Evolutionary conservation across 371 early-diverging fungal species (phyloP).

Genomic region (Rhizopus arrhizus): DNA sequence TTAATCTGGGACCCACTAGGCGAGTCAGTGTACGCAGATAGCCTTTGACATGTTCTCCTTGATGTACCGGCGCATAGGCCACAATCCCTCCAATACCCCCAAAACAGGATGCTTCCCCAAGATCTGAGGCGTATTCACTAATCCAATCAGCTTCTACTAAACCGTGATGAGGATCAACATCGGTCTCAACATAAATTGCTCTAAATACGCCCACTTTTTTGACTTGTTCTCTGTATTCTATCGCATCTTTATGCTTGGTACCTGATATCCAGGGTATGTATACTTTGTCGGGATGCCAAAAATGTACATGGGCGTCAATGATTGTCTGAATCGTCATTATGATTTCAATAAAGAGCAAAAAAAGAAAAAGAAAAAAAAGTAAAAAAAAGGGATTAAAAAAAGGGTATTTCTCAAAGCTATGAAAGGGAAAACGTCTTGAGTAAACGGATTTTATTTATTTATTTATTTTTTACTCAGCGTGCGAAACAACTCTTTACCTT

Average conservation of each 20-base stretch:
- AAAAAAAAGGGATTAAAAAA: not conserved
- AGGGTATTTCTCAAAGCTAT: too few species aligned
- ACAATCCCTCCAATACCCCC: slow-evolving; percentile 48
- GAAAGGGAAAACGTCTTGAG: too few species aligned
- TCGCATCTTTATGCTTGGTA: slow-evolving; percentile 27
- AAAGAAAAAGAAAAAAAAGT: not conserved
- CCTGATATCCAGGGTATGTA: slow-evolving; percentile 38
- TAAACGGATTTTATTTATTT: too few species aligned
- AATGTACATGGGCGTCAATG: slow-evolving; percentile 48
- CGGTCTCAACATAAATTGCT: slow-evolving; percentile 32
- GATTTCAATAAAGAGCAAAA: not conserved
- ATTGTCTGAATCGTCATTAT: slow-evolving; percentile 7
- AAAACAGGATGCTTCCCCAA: slow-evolving; percentile 21
- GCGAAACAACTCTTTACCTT: too few species aligned
- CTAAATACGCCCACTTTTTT: slow-evolving; percentile 3
- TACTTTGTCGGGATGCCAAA: slow-evolving; percentile 44
- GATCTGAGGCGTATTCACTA: slow-evolving; percentile 27
- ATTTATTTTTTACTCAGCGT: too few species aligned
- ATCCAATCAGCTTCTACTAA: slow-evolving; percentile 52
- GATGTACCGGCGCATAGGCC: slow-evolving; percentile 48
- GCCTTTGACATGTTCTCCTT: slow-evolving; percentile 31
- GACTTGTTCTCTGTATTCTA: slow-evolving; percentile 12
- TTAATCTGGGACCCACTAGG: slow-evolving; percentile 25
- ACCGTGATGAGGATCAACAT: slow-evolving; percentile 33
- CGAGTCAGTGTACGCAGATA: slow-evolving; percentile 35